Evolutionary conservation across 2,329 filamentous ascomycete species (phyloP), one percentile per base, ranked within the genome.

Genomic region (Fusarium anthophilum): DNA sequence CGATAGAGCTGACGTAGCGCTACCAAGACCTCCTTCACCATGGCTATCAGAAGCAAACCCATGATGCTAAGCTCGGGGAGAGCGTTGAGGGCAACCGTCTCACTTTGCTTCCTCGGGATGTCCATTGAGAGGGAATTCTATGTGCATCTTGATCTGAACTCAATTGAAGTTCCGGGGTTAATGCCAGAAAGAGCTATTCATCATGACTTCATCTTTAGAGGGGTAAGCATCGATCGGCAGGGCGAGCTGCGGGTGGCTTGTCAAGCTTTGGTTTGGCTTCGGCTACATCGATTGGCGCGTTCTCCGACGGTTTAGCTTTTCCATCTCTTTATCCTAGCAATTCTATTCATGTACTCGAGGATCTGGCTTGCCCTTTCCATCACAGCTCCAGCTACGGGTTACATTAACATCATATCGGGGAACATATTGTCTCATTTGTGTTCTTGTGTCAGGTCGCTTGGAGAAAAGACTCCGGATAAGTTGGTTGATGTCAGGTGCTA

Each of bases 241-340:
- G 64, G 60, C 64, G 17, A 51, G 45, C 26, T 35, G 22, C 51
- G 45, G 45, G 65, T 66, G 65, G 65, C 65, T 64, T 57, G 30
- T 28, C 10, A 38, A 54, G n/a, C 28, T 63, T 24, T 26, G 7
- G 18, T 47, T 55, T 63, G 41, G 41, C 41, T 66, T 66, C 28
- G 32, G 26, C 47, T 63, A 55, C 17, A 22, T 28, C 9, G 43
- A 39, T 30, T 6, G 22, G 24, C 14, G 18, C 11, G 4, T n/a
- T 7, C 32, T 10, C 48, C 15, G 28, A 24, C 28, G 39, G 35
- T 43, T 28, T 41, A 11, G n/a, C 20, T 18, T 26, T 3, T 13
- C 8, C 39, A 41, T 30, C 10, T 17, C 4, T n/a, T 55, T 4
- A 55, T 14, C 24, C 8, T 22, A 11, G 24, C 22, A 20, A 10